Conservation (phyloP, 805 yeast species). For the Candida ulmi region DNA sequence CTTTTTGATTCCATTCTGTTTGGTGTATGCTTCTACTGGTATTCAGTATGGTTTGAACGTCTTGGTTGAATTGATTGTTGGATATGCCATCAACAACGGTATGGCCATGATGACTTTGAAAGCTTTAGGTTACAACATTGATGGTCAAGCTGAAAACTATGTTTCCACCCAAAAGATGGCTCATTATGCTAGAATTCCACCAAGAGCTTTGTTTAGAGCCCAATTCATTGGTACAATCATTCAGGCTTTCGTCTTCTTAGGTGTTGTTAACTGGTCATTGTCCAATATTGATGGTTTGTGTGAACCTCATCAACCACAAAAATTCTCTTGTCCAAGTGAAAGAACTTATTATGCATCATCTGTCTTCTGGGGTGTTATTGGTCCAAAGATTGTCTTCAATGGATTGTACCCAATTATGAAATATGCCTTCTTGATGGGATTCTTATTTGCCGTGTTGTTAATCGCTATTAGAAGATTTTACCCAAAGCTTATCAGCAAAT, state of each 20-base stretch:
- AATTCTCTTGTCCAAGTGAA: constrained; percentile 35
- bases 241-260: constrained; percentile 26
- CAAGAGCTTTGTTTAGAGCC: constrained; percentile 49
- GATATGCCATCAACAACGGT: constrained; percentile 52
- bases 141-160: constrained; percentile 58
- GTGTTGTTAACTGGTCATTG: constrained; percentile 31
- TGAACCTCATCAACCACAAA: constrained; percentile 28
- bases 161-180: constrained; percentile 37
- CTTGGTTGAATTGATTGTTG: constrained; percentile 50
- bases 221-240: constrained; percentile 30
- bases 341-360: constrained; percentile 34
- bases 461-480: constrained; percentile 24
- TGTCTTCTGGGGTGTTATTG: constrained; percentile 51
- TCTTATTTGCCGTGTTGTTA: constrained; percentile 27
- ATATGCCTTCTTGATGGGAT: constrained; percentile 61
- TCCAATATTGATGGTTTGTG: constrained; percentile 30
- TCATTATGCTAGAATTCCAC: constrained; percentile 55
- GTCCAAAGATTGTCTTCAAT: constrained; percentile 50
- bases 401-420: constrained; percentile 55
- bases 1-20: constrained; percentile 47
- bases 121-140: constrained; percentile 52
- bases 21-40: constrained; percentile 44
- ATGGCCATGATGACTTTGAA: constrained; percentile 47
- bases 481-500: constrained; percentile 22
- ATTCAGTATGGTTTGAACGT: constrained; percentile 43